Evolutionary conservation across 2,329 filamentous ascomycete genomes (phyloP).

Genomic region (Blumeriella jaapii): DNA sequence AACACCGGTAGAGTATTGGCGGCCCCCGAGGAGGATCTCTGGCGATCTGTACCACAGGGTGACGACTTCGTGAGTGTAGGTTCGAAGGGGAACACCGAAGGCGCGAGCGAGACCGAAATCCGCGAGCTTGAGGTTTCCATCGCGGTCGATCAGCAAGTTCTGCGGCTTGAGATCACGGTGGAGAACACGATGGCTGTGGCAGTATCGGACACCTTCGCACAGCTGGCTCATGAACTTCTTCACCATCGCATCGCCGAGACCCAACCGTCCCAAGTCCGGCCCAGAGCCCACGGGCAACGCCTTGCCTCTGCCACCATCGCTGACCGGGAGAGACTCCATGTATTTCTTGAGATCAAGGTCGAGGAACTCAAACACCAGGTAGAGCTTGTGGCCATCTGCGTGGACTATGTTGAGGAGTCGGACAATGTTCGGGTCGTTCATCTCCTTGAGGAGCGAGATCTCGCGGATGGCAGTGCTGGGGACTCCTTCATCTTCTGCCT

Average conservation of each 20-base stretch:
- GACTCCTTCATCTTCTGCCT: constrained; percentile 89
- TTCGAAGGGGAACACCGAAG: constrained; percentile 81
- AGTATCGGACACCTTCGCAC: constrained; percentile 75
- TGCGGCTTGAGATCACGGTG: constrained; percentile 87
- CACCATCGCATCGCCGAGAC: constrained; percentile 68
- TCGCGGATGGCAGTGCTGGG: constrained; percentile 89
- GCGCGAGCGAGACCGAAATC: constrained; percentile 85
- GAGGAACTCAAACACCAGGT: constrained; percentile 85
- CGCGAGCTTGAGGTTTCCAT: constrained; percentile 81
- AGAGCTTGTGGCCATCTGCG: constrained; percentile 88
- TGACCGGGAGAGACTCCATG: constrained; percentile 81
- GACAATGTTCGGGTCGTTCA: constrained; percentile 86
- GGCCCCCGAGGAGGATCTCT: constrained; percentile 80
- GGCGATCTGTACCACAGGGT: constrained; percentile 89
- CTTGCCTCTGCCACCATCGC: constrained; percentile 75
- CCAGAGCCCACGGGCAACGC: constrained; percentile 68
- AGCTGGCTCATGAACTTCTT: constrained; percentile 91
- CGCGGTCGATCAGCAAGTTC: constrained; percentile 75
- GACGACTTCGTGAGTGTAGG: constrained; percentile 91
- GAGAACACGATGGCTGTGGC: constrained; percentile 76
- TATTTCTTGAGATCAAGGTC: constrained; percentile 91
- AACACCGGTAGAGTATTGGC: constrained; percentile 86
- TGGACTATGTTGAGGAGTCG: constrained; percentile 85
- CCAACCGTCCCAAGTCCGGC: constrained; percentile 51
- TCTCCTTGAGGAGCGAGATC: constrained; percentile 88